Conservation (phyloP, 2,329 filamentous ascomycete genomes). For the Diaporthe sp. region DNA sequence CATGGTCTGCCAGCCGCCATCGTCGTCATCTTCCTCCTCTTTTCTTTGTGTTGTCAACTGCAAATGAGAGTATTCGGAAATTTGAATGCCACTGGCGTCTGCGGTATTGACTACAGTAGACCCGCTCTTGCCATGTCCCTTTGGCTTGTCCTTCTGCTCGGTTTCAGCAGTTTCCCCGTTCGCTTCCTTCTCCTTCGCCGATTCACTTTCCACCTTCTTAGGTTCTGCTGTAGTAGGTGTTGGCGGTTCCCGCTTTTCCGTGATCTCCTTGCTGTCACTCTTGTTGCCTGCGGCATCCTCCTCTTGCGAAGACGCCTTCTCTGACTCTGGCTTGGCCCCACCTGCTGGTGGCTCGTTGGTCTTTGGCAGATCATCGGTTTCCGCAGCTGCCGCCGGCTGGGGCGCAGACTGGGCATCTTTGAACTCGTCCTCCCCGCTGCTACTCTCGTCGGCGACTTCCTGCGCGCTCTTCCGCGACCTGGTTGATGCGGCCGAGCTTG, state of each 20-base stretch:
- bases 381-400: background rate
- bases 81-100: conserved; percentile 45
- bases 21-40: conserved; percentile 61
- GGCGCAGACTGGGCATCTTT: conserved; percentile 45
- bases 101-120: conserved; percentile 53
- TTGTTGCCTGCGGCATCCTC: background rate
- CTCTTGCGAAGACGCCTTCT: background rate
- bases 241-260: background rate
- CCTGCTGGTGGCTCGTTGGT: background rate
- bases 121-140: conserved; percentile 53
- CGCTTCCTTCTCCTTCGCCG: background rate
- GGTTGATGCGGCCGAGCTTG: conserved; percentile 37
- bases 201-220: background rate
- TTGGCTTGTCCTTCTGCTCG: conserved; percentile 41
- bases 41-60: conserved; percentile 70
- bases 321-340: background rate
- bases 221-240: background rate
- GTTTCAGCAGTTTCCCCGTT: conserved; percentile 11
- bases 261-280: background rate
- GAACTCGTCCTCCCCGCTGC: conserved; percentile 44
- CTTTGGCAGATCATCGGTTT: background rate
- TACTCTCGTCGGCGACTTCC: conserved; percentile 43
- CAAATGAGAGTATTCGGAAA: conserved; percentile 95
- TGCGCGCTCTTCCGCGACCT: conserved; percentile 34
- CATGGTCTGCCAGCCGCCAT: conserved; percentile 91